Percentiles rank a stretch among this genome's conserved stretches.
Conservation (phyloP, 2,329 filamentous ascomycete species). For the Cylindrodendrum hubeiense region DNA sequence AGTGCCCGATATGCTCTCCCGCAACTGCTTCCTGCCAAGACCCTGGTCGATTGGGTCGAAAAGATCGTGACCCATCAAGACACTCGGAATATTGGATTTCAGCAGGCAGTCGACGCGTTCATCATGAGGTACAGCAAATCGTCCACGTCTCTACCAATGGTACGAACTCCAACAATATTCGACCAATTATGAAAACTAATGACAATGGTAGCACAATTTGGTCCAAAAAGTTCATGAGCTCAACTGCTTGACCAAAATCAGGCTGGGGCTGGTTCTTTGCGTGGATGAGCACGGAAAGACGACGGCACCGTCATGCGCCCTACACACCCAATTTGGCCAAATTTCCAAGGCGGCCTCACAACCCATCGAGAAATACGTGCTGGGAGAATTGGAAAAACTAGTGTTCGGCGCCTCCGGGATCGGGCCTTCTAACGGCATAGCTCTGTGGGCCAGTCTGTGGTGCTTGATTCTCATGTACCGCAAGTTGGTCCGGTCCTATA, state of each 20-base stretch:
- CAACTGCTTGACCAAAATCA: slow-evolving; percentile 44
- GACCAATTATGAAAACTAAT: not conserved
- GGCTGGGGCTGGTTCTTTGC: slow-evolving; percentile 42
- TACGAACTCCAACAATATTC: slow-evolving; percentile 19
- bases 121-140: slow-evolving; percentile 43
- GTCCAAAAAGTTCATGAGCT: slow-evolving; percentile 44
- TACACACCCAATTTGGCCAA: slow-evolving; percentile 46
- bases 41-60: slow-evolving; percentile 42
- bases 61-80: slow-evolving; percentile 40
- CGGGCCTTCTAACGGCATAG: slow-evolving; percentile 40
- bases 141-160: slow-evolving; percentile 38
- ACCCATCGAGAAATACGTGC: slow-evolving; percentile 43
- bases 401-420: slow-evolving; percentile 42
- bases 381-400: slow-evolving; percentile 40
- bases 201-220: slow-evolving; percentile 35
- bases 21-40: slow-evolving; percentile 37
- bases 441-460: slow-evolving; percentile 45
- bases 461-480: slow-evolving; percentile 46
- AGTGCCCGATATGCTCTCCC: slow-evolving; percentile 44
- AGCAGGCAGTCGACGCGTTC: slow-evolving; percentile 45
- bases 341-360: slow-evolving; percentile 45
- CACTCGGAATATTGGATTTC: slow-evolving; percentile 41
- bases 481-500: slow-evolving; percentile 44
- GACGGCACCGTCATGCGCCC: slow-evolving; percentile 42
- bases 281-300: slow-evolving; percentile 39